Conservation (phyloP, 148 eudicot species). For the Cornus suecica region DNA sequence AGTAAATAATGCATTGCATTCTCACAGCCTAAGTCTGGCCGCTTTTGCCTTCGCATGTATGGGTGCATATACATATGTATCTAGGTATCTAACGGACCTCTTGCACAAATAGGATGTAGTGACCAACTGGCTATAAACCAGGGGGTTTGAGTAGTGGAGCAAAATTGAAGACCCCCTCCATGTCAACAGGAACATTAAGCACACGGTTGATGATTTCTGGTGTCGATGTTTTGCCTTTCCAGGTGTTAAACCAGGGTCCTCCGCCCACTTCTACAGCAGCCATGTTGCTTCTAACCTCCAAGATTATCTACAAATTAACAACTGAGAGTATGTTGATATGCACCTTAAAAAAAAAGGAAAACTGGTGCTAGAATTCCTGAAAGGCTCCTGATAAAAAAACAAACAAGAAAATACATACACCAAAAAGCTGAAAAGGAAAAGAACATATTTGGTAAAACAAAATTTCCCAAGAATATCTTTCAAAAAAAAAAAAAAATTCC, state of each 20-base stretch:
- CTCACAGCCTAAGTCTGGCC: background rate
- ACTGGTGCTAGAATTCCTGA: background rate
- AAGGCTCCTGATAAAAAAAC: background rate
- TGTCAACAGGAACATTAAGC: slow-evolving; percentile 61
- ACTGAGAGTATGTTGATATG: background rate
- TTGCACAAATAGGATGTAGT: background rate
- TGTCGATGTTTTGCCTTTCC: slow-evolving; percentile 63
- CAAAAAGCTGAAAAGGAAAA: background rate
- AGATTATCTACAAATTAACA: slow-evolving; percentile 44
- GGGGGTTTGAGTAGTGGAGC: slow-evolving; percentile 81
- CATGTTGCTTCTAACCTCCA: slow-evolving; percentile 87
- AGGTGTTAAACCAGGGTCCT: slow-evolving; percentile 80
- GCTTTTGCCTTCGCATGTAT: background rate
- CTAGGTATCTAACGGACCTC: no score
- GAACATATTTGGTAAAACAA: background rate
- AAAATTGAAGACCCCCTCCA: slow-evolving; percentile 51
- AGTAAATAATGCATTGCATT: no score
- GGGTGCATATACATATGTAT: no score
- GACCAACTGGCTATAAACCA: slow-evolving; percentile 40
- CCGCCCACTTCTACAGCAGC: slow-evolving; percentile 91
- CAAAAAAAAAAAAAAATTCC: background rate
- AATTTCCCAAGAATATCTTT: background rate
- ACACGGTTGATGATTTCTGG: slow-evolving; percentile 62
- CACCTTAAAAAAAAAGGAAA: background rate
- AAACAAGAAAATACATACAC: background rate